Percentiles rank a stretch among this genome's conserved stretches.
These are phyloP conservation scores for Phytopythium montanum DNA, from an alignment of 352 stramenopile species.

Conservation along the genomic window DNA sequence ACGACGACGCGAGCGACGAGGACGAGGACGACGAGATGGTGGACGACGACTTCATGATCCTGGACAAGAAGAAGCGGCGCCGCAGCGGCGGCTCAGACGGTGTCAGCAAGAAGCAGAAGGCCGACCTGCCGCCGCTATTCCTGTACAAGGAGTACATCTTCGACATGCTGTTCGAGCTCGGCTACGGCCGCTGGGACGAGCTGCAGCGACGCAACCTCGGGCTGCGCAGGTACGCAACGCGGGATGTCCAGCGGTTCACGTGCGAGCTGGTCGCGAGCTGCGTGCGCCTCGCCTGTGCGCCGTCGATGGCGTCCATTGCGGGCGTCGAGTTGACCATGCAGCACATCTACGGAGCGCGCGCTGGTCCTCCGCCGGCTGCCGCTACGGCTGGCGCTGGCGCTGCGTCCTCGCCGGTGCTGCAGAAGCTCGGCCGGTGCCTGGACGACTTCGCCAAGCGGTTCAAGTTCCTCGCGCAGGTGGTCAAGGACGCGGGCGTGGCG, in stretches of 20 bases:
- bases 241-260: conserved; percentile 40
- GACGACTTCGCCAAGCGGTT: conserved; percentile 36
- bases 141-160: conserved; percentile 36
- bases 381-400: not conserved
- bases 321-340: conserved; percentile 1
- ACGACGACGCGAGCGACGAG: conserved; percentile 42
- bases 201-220: conserved; percentile 30
- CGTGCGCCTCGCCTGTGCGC: conserved; percentile 39
- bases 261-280: conserved; percentile 47
- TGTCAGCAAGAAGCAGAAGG: conserved; percentile 21
- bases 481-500: conserved; percentile 38
- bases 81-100: not conserved
- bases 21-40: conserved; percentile 52
- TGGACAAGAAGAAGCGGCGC: conserved; percentile 18
- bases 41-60: conserved; percentile 36
- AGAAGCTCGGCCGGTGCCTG: not conserved
- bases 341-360: not conserved
- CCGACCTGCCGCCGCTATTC: conserved; percentile 26
- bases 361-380: not conserved
- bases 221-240: conserved; percentile 40
- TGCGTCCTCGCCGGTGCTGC: not conserved
- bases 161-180: conserved; percentile 56
- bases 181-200: conserved; percentile 83
- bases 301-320: conserved; percentile 1
- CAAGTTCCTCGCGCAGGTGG: conserved; percentile 33